Conservation (phyloP, 495 filamentous ascomycete species). For the Aspergillus diversus region DNA sequence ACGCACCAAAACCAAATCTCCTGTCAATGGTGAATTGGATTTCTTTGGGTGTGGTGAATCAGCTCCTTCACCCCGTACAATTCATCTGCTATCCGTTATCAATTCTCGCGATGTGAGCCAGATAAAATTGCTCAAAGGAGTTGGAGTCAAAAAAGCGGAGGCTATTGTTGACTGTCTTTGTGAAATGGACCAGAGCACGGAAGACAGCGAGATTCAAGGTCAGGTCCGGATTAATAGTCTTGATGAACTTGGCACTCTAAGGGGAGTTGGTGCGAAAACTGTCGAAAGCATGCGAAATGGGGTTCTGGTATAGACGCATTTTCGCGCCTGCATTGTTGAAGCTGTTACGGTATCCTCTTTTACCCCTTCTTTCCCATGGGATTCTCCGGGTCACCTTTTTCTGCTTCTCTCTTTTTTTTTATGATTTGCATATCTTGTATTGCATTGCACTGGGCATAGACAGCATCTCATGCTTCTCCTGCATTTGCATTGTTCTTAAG, state of each 20-base stretch:
- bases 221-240: constrained; percentile 47
- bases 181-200: constrained; percentile 44
- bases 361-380: neutral
- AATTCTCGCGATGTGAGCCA: constrained; percentile 77
- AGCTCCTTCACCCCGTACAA: constrained; percentile 65
- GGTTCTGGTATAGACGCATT: constrained; percentile 39
- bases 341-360: neutral
- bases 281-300: constrained; percentile 60
- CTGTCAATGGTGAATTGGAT: constrained; percentile 26
- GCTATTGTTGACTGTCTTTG: constrained; percentile 57
- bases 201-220: constrained; percentile 28
- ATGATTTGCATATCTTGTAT: neutral
- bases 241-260: constrained; percentile 50
- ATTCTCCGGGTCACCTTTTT: neutral
- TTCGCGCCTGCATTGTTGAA: constrained; percentile 23
- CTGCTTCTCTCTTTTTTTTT: constrained; percentile 5
- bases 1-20: constrained; percentile 38
- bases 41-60: constrained; percentile 35
- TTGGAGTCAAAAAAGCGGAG: constrained; percentile 59
- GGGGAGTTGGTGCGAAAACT: constrained; percentile 54
- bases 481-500: constrained; percentile 34
- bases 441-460: constrained; percentile 9
- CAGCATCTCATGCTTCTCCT: constrained; percentile 7
- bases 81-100: constrained; percentile 76
- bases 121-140: constrained; percentile 69